Evolutionary conservation across 345 rosid genomes (phyloP), one percentile per base, ranked within the genome.

Genomic region (Dipteronia dyeriana): DNA sequence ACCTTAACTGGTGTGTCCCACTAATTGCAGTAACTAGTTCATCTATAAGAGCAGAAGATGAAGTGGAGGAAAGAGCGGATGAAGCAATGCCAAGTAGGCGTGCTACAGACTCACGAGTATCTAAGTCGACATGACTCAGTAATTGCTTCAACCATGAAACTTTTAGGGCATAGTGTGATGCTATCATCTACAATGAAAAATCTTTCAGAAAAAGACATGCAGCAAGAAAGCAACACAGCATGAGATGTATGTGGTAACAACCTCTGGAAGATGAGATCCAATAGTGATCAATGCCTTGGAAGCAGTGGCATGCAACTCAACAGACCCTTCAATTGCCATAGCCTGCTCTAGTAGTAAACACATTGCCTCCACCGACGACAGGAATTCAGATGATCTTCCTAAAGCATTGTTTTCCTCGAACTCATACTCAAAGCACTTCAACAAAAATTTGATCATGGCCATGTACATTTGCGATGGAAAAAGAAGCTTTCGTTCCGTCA

Each of bases 41-140:
- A 65, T 75, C 8, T 76, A 90, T 86, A 76, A 95, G 86, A 43
- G 86, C 85, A 75, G 90, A 82, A 68, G 90, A 87, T 75, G 85
- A 84, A 34, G 86, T 7, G 60, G 79, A 72, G 19, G 94, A 81
- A 76, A 92, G 91, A 80, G 91, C 87, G 85, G 98, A 93, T 62
- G 94, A 91, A 84, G 97, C 93, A 71, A 95, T 87, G 70, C 99
- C 99, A 74, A 95, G 94, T 76, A 95, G 85, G 72, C 97, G 97
- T 38, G 97, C 93, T 17, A 85, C 90, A 77, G 96, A 90, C 83
- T 95, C 98, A 82, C 98, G 98, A 34, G 98, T 93, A 85, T 91
- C 93, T 64, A 87, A 77, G 86, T 95, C 94, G 65, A 91, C 82
- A 71, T 95, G 97, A 85, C 82, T 88, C 82, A 93, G 76, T 63